Percentiles rank a stretch among this genome's conserved stretches.
These are phyloP conservation scores for Escovopsis weberi DNA, from an alignment of 2,329 filamentous ascomycete genomes.

Conservation along the genomic window DNA sequence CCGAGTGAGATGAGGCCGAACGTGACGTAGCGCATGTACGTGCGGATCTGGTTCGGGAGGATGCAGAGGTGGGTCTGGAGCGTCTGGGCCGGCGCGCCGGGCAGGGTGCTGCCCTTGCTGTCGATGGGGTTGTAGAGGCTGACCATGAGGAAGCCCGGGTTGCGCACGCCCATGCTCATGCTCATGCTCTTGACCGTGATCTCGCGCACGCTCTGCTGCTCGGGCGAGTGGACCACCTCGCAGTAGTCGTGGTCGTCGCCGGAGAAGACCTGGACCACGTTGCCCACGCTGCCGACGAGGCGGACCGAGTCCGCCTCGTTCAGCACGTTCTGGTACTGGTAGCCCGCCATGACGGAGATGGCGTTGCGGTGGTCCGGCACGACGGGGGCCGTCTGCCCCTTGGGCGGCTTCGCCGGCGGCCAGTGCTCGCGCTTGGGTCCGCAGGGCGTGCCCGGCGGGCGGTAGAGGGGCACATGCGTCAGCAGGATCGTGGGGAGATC, in stretches of 20 bases:
- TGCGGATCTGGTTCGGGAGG: constrained; percentile 72
- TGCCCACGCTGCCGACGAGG: constrained; percentile 63
- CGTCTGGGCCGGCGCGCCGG: constrained; percentile 36
- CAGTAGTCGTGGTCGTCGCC: constrained; percentile 98
- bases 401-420: constrained; percentile 51
- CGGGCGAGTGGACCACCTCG: constrained; percentile 64
- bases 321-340: constrained; percentile 95
- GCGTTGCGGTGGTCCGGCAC: constrained; percentile 58
- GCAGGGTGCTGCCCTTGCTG: constrained; percentile 33
- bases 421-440: constrained; percentile 75
- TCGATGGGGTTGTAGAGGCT: constrained; percentile 90
- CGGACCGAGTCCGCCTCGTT: constrained; percentile 60
- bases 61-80: constrained; percentile 84
- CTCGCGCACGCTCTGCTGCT: constrained; percentile 53
- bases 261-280: constrained; percentile 76
- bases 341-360: constrained; percentile 62
- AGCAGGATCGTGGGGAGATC: constrained; percentile 80
- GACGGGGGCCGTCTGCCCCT: constrained; percentile 39
- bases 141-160: constrained; percentile 73
- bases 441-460: constrained; percentile 69
- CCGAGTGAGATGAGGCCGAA: constrained; percentile 41
- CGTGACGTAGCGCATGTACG: constrained; percentile 64
- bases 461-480: constrained; percentile 81
- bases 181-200: constrained; percentile 92
- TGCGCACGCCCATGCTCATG: constrained; percentile 90